These are phyloP conservation scores for Penicillium sp. DNA, from an alignment of 2,329 filamentous ascomycete genomes.

Conservation along the genomic window DNA sequence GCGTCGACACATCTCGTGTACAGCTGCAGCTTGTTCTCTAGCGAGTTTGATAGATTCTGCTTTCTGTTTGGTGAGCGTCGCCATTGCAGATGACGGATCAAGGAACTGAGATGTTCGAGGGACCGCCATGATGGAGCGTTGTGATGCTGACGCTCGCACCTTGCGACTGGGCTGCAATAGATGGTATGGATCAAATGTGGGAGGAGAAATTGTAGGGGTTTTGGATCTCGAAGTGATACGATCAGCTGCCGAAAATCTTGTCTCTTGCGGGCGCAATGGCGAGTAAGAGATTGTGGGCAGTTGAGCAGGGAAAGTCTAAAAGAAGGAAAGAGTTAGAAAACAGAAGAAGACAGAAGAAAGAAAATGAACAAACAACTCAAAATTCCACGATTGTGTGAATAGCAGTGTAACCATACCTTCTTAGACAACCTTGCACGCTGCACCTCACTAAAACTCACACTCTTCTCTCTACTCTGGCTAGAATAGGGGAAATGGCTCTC, in stretches of 20 bases:
- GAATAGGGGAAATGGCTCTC: neutral
- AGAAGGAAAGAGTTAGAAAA: neutral
- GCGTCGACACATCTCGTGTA: conserved; percentile 45
- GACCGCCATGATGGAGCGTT: conserved; percentile 23
- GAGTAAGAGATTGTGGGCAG: neutral
- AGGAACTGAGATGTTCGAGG: conserved; percentile 31
- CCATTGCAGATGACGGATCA: conserved; percentile 40
- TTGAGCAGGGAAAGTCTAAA: neutral
- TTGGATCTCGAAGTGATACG: neutral
- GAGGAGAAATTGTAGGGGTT: neutral
- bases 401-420: neutral
- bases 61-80: conserved; percentile 46
- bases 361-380: neutral
- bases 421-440: neutral
- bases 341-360: neutral
- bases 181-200: neutral
- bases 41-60: conserved; percentile 47
- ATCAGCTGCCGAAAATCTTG: neutral
- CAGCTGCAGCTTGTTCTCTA: conserved; percentile 42
- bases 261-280: neutral
- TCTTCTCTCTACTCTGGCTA: neutral
- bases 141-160: neutral
- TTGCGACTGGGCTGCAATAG: neutral
- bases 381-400: neutral
- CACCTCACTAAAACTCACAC: neutral